Evolutionary conservation across 2,329 filamentous ascomycete genomes (phyloP), one percentile per base, ranked within the genome.

Genomic region (Elsinoe perseae): DNA sequence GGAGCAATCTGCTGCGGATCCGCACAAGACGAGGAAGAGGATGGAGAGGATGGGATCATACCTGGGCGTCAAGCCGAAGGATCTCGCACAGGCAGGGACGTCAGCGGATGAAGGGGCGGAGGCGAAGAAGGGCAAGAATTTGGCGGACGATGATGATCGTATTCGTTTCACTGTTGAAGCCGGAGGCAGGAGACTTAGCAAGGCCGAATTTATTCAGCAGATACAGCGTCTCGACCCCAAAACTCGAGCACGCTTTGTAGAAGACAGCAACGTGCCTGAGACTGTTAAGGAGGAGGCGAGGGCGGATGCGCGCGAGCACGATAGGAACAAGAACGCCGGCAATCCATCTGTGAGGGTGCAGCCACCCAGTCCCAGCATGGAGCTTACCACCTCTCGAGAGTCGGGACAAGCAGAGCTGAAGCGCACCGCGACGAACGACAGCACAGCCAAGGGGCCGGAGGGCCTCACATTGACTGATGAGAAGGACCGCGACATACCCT

Each of bases 161-260:
- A 83, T 92, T 56, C 81, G 87, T 12, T 92, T 91, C 70, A 90
- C 84, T 1, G 86, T 92, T 60, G 82, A 80, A 43, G 82, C 84
- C 30, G 80, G 83, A n/a, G 86, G 86, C 4, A 77, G 79, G 59
- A 81, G 87, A 48, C 85, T 93, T 81, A 90, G 80, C 60, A 91
- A 91, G 71, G 82, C 85, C 3, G 86, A 90, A 65, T 92, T 93
- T 66, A 82, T 93, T 59, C 75, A 79, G 46, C 83, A 89, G 66
- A 84, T 93, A 65, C 81, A 83, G 61, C 80, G 83, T 61, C 76
- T 92, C 58, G 86, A 92, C 66, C 80, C 81, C 21, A 81, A 81
- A 64, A 81, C 83, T 12, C 78, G 80, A 34, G 77, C 75, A 12
- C 75, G 73, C 48, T 69, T 73, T 25, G 70, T 78, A 5, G 74